Conservation (phyloP, 2,329 filamentous ascomycete genomes). For the Aspergillus terreus region DNA sequence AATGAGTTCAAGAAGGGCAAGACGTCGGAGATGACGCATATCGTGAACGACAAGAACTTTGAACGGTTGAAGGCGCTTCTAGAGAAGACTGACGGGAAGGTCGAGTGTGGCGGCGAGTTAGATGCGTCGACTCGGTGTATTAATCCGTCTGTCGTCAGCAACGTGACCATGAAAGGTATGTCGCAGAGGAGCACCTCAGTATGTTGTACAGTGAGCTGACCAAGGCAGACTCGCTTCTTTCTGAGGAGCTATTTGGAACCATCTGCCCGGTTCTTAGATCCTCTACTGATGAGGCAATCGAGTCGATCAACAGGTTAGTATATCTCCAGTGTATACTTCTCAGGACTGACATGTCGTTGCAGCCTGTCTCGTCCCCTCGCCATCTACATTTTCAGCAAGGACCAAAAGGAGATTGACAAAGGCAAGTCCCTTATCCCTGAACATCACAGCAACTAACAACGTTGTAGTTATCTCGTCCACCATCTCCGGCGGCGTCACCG, state of each 20-base stretch:
- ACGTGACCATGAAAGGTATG: slow-evolving; percentile 21
- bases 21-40: slow-evolving; percentile 24
- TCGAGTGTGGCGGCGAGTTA: slow-evolving; percentile 34
- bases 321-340: too few relatives aligned
- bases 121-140: slow-evolving; percentile 30
- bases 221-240: slow-evolving; percentile 35
- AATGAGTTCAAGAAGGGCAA: slow-evolving; percentile 26
- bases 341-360: not conserved
- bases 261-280: slow-evolving; percentile 41
- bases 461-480: slow-evolving; percentile 31
- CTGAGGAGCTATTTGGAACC: slow-evolving; percentile 47
- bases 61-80: slow-evolving; percentile 39
- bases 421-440: not conserved
- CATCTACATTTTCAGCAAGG: slow-evolving; percentile 41
- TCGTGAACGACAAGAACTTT: slow-evolving; percentile 44
- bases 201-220: not conserved
- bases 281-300: slow-evolving; percentile 24
- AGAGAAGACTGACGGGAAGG: slow-evolving; percentile 32
- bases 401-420: slow-evolving; percentile 32
- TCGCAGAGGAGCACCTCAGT: too few relatives aligned
- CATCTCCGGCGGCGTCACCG: slow-evolving; percentile 49
- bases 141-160: slow-evolving; percentile 38
- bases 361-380: slow-evolving; percentile 35
- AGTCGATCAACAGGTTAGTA: slow-evolving; percentile 14
- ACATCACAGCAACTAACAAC: slow-evolving; percentile 15